phyloP scores from a whole-genome alignment of 768 basidiomycete species.

The Boletus eberwhitei region DNA sequence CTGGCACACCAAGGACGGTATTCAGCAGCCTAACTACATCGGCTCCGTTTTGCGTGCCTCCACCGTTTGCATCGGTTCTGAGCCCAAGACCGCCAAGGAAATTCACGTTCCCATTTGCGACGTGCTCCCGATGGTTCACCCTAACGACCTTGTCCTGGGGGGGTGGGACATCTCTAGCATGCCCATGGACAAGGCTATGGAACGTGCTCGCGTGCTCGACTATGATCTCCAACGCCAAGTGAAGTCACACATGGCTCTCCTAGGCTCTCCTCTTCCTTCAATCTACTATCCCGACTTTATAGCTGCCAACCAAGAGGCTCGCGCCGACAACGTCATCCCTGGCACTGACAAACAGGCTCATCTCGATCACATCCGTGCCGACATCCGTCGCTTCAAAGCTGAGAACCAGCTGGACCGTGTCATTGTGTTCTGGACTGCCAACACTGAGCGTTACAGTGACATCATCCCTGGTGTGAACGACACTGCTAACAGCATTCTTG shows the following conservation, averaged over 20 bases:
- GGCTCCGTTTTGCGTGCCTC: conserved; percentile 95
- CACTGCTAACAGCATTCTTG: conserved; percentile 82
- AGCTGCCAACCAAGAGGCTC: conserved; percentile 94
- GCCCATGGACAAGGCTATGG: conserved; percentile 89
- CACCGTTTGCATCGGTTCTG: conserved; percentile 86
- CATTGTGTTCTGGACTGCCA: conserved; percentile 97
- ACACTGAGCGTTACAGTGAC: conserved; percentile 97
- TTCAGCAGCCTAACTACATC: conserved; percentile 96
- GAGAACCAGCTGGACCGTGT: conserved; percentile 81
- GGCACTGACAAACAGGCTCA: conserved; percentile 87
- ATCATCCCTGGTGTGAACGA: conserved; percentile 95
- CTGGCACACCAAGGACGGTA: conserved; percentile 91
- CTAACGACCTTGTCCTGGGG: conserved; percentile 94
- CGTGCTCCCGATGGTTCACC: conserved; percentile 95
- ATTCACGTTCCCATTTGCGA: conserved; percentile 90
- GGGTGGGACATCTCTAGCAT: conserved; percentile 96
- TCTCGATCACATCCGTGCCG: conserved; percentile 87
- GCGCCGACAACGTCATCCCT: conserved; percentile 90
- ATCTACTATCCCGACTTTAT: conserved; percentile 98
- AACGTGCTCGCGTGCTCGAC: conserved; percentile 88
- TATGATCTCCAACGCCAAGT: conserved; percentile 97
- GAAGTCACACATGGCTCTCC: conserved; percentile 73
- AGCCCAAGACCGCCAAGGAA: conserved; percentile 79
- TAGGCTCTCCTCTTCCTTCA: conserved; percentile 84
- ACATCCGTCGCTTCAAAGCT: conserved; percentile 91